Conservation (phyloP, 805 yeast genomes). For the Wickerhamomyces queroliae region DNA sequence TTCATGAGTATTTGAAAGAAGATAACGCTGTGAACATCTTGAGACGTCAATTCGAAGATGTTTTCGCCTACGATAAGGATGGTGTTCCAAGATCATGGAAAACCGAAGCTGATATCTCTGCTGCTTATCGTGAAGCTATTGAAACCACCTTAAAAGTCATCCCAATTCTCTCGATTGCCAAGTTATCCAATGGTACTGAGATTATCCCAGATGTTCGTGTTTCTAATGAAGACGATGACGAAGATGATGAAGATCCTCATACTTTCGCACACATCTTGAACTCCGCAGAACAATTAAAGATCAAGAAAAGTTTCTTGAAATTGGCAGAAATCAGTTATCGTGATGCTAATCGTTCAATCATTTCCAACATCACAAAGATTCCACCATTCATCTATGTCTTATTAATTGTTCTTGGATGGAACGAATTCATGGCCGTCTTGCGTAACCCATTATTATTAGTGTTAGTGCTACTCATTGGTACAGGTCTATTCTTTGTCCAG, state of each 20-base stretch:
- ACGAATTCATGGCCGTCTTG: conserved; percentile 83
- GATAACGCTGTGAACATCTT: conserved; percentile 62
- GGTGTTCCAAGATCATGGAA: conserved; percentile 83
- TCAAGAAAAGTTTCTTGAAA: conserved; percentile 57
- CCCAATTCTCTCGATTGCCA: conserved; percentile 51
- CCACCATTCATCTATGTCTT: conserved; percentile 79
- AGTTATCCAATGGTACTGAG: conserved; percentile 43
- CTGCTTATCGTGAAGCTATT: conserved; percentile 54
- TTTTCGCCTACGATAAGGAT: conserved; percentile 74
- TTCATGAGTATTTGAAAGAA: conserved; percentile 57
- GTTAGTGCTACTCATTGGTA: conserved; percentile 48
- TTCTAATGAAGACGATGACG: conserved; percentile 31
- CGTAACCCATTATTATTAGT: conserved; percentile 82
- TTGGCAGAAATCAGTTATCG: conserved; percentile 75
- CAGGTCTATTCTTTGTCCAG: conserved; percentile 62
- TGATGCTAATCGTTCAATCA: conserved; percentile 84
- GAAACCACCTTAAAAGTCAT: conserved; percentile 48
- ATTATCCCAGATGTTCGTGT: conserved; percentile 52
- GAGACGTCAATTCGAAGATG: conserved; percentile 77
- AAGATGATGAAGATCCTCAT: conserved; percentile 33
- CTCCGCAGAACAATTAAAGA: conserved; percentile 49
- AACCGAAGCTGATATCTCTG: conserved; percentile 66
- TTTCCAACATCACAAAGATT: conserved; percentile 70
- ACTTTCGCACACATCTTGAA: conserved; percentile 53
- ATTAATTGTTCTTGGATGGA: conserved; percentile 84